Evolutionary conservation across 768 basidiomycete genomes (phyloP).

Genomic region (Suillus luteus): DNA sequence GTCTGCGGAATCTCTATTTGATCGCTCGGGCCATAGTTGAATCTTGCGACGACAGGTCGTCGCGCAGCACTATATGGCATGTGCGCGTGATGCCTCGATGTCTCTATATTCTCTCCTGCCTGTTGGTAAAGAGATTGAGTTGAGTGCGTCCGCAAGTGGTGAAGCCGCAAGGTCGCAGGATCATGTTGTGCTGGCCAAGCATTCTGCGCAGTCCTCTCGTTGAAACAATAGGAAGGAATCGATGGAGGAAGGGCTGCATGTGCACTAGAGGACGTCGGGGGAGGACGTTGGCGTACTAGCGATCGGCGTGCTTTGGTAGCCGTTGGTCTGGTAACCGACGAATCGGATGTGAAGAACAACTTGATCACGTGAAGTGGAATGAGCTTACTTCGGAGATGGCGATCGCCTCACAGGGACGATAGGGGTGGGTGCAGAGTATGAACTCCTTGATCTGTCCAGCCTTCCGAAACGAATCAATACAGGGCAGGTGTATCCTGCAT

Average conservation of each 20-base stretch:
- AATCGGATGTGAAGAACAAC: too few relatives aligned
- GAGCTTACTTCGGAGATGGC: conserved; percentile 6
- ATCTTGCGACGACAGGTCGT: background rate
- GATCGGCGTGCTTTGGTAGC: background rate
- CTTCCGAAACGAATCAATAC: background rate
- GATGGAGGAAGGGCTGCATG: too few relatives aligned
- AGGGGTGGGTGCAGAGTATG: background rate
- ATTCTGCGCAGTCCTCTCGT: background rate
- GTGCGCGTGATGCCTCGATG: background rate
- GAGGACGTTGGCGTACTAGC: background rate
- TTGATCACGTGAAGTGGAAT: background rate
- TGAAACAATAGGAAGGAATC: background rate
- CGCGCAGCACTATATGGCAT: background rate
- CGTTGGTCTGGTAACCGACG: background rate
- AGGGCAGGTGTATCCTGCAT: too few relatives aligned
- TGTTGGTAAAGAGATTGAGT: conserved; percentile 5
- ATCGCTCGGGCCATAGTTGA: background rate
- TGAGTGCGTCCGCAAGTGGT: background rate
- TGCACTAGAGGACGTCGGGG: background rate
- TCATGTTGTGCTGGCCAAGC: background rate
- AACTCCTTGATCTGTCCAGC: background rate
- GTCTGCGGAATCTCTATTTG: background rate
- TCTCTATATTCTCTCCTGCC: background rate
- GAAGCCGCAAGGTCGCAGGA: background rate
- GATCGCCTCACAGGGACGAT: conserved; percentile 5